These are phyloP conservation scores for Puccinia hordei DNA, from an alignment of 1,284 basidiomycete species.

Conservation along the genomic window DNA sequence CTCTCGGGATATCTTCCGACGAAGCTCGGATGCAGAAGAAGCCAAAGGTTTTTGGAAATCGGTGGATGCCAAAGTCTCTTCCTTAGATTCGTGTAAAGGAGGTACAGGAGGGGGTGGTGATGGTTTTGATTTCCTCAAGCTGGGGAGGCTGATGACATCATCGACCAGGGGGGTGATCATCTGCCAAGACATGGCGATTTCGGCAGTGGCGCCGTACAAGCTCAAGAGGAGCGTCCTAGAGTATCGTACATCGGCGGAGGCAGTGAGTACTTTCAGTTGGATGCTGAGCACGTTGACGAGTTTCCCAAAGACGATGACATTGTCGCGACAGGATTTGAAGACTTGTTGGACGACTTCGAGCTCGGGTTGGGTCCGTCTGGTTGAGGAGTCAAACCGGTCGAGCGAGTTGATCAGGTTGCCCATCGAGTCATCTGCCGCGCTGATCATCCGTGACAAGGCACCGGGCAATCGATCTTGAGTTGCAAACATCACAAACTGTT, in stretches of 20 bases:
- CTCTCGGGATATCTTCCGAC: neutral
- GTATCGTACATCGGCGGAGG: constrained; percentile 80
- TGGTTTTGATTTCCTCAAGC: too few species aligned
- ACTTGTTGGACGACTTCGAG: constrained; percentile 72
- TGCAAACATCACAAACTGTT: constrained; percentile 83
- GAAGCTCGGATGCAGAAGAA: constrained; percentile 40
- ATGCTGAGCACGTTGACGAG: too few species aligned
- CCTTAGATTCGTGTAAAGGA: constrained; percentile 54
- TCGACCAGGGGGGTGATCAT: constrained; percentile 74
- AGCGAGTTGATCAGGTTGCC: constrained; percentile 80
- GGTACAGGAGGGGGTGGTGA: constrained; percentile 41
- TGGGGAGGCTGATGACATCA: constrained; percentile 68
- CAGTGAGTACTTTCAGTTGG: too few species aligned
- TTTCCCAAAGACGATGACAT: too few species aligned
- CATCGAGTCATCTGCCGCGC: constrained; percentile 80
- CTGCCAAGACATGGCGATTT: constrained; percentile 84
- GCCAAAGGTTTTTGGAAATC: neutral
- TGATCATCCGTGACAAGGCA: constrained; percentile 77
- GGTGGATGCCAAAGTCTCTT: constrained; percentile 52
- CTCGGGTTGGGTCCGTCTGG: constrained; percentile 69
- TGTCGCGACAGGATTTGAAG: constrained; percentile 80
- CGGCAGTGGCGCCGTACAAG: constrained; percentile 85
- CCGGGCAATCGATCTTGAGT: constrained; percentile 82
- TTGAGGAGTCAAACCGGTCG: constrained; percentile 86
- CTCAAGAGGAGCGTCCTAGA: constrained; percentile 83